Conservation (phyloP, 805 yeast species). For the Metschnikowia orientalis region DNA sequence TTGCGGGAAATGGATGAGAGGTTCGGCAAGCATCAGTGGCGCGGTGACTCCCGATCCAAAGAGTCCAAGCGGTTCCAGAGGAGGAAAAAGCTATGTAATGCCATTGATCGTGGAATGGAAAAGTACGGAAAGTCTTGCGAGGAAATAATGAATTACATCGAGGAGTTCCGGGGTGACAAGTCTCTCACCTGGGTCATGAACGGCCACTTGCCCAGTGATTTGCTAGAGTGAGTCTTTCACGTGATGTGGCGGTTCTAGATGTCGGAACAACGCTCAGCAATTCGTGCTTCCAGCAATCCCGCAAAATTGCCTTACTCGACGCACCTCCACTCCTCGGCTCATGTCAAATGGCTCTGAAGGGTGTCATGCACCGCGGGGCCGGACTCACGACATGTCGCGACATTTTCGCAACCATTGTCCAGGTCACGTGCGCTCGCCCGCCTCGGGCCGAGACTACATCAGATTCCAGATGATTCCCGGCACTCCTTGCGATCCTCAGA, state of each 20-base stretch:
- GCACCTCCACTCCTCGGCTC: too few species aligned
- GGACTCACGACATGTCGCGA: too few species aligned
- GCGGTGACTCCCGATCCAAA: constrained; percentile 43
- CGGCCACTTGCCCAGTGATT: constrained; percentile 39
- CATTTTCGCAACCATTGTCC: constrained; percentile 7
- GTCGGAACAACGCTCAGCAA: too few species aligned
- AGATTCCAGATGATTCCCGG: too few species aligned
- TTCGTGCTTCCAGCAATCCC: too few species aligned
- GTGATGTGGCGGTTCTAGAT: too few species aligned
- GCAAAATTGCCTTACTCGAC: too few species aligned
- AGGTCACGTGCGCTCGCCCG: too few species aligned
- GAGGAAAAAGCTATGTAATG: constrained; percentile 41
- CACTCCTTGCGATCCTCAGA: too few species aligned
- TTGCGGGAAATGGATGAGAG: constrained; percentile 39
- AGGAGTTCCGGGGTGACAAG: constrained; percentile 40
- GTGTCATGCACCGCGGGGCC: too few species aligned
- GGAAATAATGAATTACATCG: constrained; percentile 38
- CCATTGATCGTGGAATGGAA: constrained; percentile 38
- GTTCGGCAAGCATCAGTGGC: constrained; percentile 43
- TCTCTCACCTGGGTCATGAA: constrained; percentile 46
- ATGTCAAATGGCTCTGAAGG: too few species aligned
- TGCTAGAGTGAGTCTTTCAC: constrained; percentile 17
- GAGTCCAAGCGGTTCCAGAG: constrained; percentile 42
- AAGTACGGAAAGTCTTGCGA: constrained; percentile 39
- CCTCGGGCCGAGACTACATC: too few species aligned